Evolutionary conservation across 2,329 filamentous ascomycete genomes (phyloP).

Genomic region (Clarireedia hainanense): DNA sequence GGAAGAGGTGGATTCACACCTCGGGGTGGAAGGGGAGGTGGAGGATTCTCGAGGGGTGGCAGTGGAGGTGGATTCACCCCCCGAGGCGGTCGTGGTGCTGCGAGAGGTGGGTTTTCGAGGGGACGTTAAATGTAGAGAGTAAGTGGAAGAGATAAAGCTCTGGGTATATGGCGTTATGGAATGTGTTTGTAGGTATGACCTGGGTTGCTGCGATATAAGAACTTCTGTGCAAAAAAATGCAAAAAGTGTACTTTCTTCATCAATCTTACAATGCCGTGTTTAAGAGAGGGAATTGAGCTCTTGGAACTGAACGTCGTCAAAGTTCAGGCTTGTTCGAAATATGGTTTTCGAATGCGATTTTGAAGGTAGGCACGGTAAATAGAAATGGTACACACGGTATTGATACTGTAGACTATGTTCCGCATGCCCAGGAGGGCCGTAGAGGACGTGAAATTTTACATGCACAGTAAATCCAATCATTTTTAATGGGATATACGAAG

Average conservation of each 20-base stretch:
- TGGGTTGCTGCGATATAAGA: conserved; percentile 6
- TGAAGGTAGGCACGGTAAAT: no score
- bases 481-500: background rate
- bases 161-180: conserved; percentile 10
- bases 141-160: conserved; percentile 1
- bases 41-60: conserved; percentile 30
- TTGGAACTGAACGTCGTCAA: no score
- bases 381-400: no score
- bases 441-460: background rate
- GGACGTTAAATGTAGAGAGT: conserved; percentile 14
- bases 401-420: no score
- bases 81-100: conserved; percentile 25
- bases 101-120: conserved; percentile 27
- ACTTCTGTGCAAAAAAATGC: conserved; percentile 5
- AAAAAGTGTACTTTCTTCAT: conserved; percentile 6
- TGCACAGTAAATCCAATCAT: background rate
- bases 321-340: no score
- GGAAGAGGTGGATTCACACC: conserved; percentile 40
- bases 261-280: background rate
- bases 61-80: conserved; percentile 26
- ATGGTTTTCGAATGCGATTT: no score
- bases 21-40: conserved; percentile 34
- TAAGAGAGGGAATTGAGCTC: no score
- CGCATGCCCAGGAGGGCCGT: no score
- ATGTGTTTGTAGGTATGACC: conserved; percentile 6